Percentiles rank a stretch among this genome's conserved stretches.
phyloP scores from a whole-genome alignment of 75 land plant genomes.

The Sequoia sempervirens region DNA sequence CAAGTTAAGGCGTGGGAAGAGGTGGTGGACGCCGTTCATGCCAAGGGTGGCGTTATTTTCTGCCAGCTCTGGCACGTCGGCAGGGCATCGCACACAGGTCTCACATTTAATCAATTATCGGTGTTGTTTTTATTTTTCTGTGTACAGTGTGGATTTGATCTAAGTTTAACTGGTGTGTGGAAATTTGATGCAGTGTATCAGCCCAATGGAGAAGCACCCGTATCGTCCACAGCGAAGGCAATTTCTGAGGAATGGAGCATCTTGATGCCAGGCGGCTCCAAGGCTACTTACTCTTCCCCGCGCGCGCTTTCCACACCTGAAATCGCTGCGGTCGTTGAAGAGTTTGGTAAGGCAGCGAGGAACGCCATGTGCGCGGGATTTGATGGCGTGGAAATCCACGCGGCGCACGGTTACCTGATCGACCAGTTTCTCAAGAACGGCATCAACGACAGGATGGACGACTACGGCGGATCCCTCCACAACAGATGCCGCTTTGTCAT shows the following conservation, averaged over 20 bases:
- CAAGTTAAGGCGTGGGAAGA: slow-evolving; percentile 76
- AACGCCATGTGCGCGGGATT: slow-evolving; percentile 74
- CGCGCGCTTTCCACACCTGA: slow-evolving; percentile 40
- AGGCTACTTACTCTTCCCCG: slow-evolving; percentile 28
- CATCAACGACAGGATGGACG: slow-evolving; percentile 69
- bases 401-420: slow-evolving; percentile 81
- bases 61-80: slow-evolving; percentile 86
- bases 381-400: slow-evolving; percentile 86
- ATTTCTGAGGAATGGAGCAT: slow-evolving; percentile 46
- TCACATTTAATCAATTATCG: not conserved
- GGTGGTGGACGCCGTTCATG: slow-evolving; percentile 72
- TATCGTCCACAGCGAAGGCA: slow-evolving; percentile 59
- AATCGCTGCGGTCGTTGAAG: slow-evolving; percentile 37
- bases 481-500: slow-evolving; percentile 60
- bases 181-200: slow-evolving; percentile 44
- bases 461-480: slow-evolving; percentile 65
- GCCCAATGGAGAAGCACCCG: slow-evolving; percentile 56
- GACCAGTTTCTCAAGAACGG: slow-evolving; percentile 90
- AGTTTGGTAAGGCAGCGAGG: slow-evolving; percentile 52
- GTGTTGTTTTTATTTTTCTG: not conserved
- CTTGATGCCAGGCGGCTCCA: slow-evolving; percentile 44
- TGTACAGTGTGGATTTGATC: not conserved
- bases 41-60: slow-evolving; percentile 66
- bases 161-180: not conserved
- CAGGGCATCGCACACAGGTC: slow-evolving; percentile 57